Base-by-base conservation (phyloP, 176 grass and related monocot species). In the Oryza nivara region DNA sequence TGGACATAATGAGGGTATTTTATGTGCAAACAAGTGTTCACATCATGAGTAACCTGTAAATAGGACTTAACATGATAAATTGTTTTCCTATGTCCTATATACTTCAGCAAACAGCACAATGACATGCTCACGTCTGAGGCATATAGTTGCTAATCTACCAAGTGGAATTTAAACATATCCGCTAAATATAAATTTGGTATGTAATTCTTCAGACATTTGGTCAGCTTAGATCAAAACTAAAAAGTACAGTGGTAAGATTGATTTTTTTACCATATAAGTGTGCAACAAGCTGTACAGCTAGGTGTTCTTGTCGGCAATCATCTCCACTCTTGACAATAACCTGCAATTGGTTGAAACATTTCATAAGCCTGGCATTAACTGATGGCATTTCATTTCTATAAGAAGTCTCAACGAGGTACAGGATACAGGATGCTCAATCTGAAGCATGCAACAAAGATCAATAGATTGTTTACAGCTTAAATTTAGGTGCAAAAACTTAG, bases 281-380 rank as follows among this genome's bases (percentile, higher is more conserved):
- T 86, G 91, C 92, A 88, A 99, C 91, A 83, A 99, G 96, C 80
- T 99, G 96, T 80, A 99, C 91, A 47, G 96, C 96, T 78, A 99
- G 87, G 75, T 99, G 93, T 73, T 99, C 96, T 72, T 99, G 96
- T 78, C 96, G 88, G 84, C 96, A 99, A 79, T 99, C 96, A 92
- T 99, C 96, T 65, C 96, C 96, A 86, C 96, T 99, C 90, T 99
- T 99, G 67, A 99, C 93, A 94, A 99, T 99, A 71, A 99, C 70
- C 96, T 99, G 83, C 78, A 80, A 43, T 72, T 71, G 56, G 11
- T 81, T 30, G 14, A 86, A 51, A 49, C 51, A 23, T 83, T 82
- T 87, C 63, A 83, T 68, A 78, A 73, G 44, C 25, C 68, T 3
- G 30, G 14, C 47, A 60, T 40, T 80, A 67, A 78, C 44, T 60